Conservation (phyloP, 257 asterid species). For the Fraxinus excelsior region DNA sequence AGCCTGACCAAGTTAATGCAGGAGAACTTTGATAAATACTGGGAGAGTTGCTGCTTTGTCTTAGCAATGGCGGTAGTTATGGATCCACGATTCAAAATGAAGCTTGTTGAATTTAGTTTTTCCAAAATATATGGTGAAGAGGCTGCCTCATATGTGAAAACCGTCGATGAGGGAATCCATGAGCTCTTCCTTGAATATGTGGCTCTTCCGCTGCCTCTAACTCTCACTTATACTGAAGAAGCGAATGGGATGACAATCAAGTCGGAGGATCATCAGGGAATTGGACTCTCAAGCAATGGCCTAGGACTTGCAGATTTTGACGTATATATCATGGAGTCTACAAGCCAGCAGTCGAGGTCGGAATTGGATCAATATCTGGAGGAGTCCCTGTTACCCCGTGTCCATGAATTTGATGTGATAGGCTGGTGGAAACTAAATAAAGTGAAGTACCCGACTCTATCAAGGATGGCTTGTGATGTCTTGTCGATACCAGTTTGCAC, state of each 20-base stretch:
- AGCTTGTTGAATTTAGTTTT: slow-evolving; percentile 86
- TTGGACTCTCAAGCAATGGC: slow-evolving; percentile 47
- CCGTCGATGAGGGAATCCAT: slow-evolving; percentile 81
- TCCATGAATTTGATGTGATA: slow-evolving; percentile 82
- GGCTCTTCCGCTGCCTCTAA: slow-evolving; percentile 59
- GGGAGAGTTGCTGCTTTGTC: slow-evolving; percentile 76
- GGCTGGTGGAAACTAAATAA: slow-evolving; percentile 96
- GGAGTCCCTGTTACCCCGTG: slow-evolving; percentile 89
- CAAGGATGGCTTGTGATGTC: slow-evolving; percentile 92
- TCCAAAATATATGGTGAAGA: slow-evolving; percentile 81
- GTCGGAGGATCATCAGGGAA: slow-evolving; percentile 47
- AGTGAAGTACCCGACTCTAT: slow-evolving; percentile 82
- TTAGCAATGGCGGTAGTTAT: slow-evolving; percentile 88
- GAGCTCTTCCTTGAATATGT: slow-evolving; percentile 82
- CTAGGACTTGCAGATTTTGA: slow-evolving; percentile 80
- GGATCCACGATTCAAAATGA: slow-evolving; percentile 98
- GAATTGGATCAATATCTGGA: slow-evolving; percentile 93
- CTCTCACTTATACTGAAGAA: slow-evolving; percentile 57
- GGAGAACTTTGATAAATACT: slow-evolving; percentile 75
- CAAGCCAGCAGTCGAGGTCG: slow-evolving; percentile 70
- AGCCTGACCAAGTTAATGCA: slow-evolving; percentile 69
- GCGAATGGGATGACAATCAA: slow-evolving; percentile 47
- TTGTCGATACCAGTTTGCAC: slow-evolving; percentile 87
- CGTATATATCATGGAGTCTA: slow-evolving; percentile 69
- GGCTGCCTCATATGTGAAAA: slow-evolving; percentile 54